Evolutionary conservation across 371 early-diverging fungal genomes (phyloP).

Genomic region (Homolaphlyctis polyrhiza): DNA sequence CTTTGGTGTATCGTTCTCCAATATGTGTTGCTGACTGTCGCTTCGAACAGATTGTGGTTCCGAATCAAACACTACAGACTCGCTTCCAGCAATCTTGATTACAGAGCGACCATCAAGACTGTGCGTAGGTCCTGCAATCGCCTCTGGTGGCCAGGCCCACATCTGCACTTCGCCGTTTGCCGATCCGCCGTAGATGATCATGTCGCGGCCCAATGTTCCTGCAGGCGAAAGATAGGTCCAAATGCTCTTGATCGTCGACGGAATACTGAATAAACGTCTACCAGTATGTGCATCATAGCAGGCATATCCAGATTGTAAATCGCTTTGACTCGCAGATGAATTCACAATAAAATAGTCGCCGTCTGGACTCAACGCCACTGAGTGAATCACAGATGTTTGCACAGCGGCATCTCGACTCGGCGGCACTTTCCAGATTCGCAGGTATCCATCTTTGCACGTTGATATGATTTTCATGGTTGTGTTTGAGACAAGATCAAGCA

Average conservation of each 20-base stretch:
- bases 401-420: background rate
- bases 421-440: background rate
- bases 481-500: background rate
- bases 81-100: background rate
- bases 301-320: background rate
- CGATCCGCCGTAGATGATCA: background rate
- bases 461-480: background rate
- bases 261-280: background rate
- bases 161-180: background rate
- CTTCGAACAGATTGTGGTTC: background rate
- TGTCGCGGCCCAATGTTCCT: background rate
- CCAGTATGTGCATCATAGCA: background rate
- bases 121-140: no score
- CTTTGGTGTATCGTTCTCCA: background rate
- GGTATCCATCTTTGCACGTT: background rate
- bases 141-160: background rate
- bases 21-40: background rate
- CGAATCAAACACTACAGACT: background rate
- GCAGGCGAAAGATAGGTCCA: background rate
- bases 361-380: background rate
- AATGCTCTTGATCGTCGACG: background rate
- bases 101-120: background rate
- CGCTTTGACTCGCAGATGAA: background rate
- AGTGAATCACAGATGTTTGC: background rate
- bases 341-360: background rate